Evolutionary conservation across 2,329 filamentous ascomycete genomes (phyloP).

Genomic region (Lachnellula willkommii): DNA sequence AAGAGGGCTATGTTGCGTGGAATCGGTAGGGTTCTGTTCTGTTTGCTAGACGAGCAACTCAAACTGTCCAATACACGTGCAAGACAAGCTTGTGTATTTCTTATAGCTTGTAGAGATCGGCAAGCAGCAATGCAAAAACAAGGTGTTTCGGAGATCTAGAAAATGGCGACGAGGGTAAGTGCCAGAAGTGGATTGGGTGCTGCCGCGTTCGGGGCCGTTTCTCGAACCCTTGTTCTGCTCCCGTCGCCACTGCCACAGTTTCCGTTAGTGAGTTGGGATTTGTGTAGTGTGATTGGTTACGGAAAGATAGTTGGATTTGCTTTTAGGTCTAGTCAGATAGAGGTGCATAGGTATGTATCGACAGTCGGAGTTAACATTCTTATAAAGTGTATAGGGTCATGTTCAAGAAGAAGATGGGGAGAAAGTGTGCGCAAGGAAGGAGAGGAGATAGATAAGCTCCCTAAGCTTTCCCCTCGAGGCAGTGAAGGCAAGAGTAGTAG

Average conservation of each 20-base stretch:
- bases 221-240: slow-evolving; percentile 3
- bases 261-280: slow-evolving; percentile 2
- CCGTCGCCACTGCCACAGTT: slow-evolving; percentile 14
- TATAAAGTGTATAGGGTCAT: background rate
- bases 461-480: slow-evolving; percentile 4
- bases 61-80: background rate
- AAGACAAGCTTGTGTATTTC: background rate
- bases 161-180: background rate
- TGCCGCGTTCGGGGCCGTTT: slow-evolving; percentile 8
- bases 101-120: background rate
- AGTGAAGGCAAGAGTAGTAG: slow-evolving; percentile 1
- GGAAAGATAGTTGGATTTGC: background rate
- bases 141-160: background rate
- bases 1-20: slow-evolving; percentile 3
- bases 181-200: background rate
- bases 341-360: background rate
- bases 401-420: background rate
- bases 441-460: background rate
- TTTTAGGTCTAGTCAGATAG: background rate
- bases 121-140: background rate
- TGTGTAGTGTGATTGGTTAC: slow-evolving; percentile 14
- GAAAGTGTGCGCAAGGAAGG: background rate
- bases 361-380: background rate
- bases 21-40: background rate
- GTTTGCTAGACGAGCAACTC: background rate